Conservation (phyloP, 1,139 yeast genomes). For the Hyphopichia pseudoburtonii region DNA sequence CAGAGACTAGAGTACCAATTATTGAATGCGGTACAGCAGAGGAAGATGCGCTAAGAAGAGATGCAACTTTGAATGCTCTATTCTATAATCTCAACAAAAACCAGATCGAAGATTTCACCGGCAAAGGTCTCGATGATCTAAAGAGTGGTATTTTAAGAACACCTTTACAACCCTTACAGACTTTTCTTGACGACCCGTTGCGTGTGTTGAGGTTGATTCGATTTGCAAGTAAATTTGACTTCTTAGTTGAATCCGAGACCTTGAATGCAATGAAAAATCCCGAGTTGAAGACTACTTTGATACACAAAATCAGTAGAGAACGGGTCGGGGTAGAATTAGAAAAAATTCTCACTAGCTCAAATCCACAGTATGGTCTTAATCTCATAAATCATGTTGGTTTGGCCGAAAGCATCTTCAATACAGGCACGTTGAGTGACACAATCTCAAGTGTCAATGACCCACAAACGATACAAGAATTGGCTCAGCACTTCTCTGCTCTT, state of each 20-base stretch:
- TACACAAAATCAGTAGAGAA: conserved; percentile 81
- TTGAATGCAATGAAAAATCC: conserved; percentile 63
- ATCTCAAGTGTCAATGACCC: conserved; percentile 19
- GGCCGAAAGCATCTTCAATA: conserved; percentile 57
- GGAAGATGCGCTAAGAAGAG: conserved; percentile 90
- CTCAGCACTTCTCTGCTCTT: not conserved
- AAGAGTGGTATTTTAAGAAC: conserved; percentile 72
- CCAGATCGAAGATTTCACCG: conserved; percentile 81
- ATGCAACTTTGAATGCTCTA: conserved; percentile 89
- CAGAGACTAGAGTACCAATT: conserved; percentile 77
- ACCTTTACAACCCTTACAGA: conserved; percentile 79
- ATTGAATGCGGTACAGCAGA: conserved; percentile 82
- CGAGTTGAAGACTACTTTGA: conserved; percentile 58
- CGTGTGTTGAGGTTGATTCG: conserved; percentile 81
- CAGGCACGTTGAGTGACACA: conserved; percentile 28
- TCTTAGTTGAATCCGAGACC: conserved; percentile 60
- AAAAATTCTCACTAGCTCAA: conserved; percentile 64
- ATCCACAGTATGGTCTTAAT: conserved; percentile 65
- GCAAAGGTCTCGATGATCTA: conserved; percentile 70
- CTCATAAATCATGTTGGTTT: conserved; percentile 57
- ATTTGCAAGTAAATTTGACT: conserved; percentile 79
- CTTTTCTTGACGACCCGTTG: conserved; percentile 91
- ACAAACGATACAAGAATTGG: not conserved
- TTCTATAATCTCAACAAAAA: conserved; percentile 75
- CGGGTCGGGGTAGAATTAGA: conserved; percentile 85